Conservation (phyloP, 2,329 filamentous ascomycete species). For the Cryphonectria nitschkei region DNA sequence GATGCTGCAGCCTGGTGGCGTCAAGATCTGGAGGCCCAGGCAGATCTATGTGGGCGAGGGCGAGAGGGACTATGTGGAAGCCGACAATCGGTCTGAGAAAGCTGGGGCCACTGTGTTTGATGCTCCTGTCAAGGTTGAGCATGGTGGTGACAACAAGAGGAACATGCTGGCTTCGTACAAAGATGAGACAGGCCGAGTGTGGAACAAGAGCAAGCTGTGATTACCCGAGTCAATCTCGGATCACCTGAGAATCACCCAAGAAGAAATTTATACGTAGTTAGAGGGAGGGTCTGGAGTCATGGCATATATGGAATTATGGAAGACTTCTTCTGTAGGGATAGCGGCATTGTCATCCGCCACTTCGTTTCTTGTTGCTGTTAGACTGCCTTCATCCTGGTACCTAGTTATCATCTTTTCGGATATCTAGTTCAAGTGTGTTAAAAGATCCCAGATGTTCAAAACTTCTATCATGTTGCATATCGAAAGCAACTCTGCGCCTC, state of each 20-base stretch:
- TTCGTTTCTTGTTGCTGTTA: not conserved
- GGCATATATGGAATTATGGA: not conserved
- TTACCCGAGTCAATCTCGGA: not conserved
- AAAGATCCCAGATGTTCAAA: not conserved
- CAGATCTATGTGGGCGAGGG: constrained; percentile 53
- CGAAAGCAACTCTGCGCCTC: not conserved
- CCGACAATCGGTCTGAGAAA: constrained; percentile 40
- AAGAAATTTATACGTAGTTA: not conserved
- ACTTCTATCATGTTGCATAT: not conserved
- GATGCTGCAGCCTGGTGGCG: constrained; percentile 49
- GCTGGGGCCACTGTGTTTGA: constrained; percentile 39
- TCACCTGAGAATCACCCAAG: not conserved
- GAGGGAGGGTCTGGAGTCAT: not conserved
- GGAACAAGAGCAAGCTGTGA: constrained; percentile 37
- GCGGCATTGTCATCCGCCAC: not conserved
- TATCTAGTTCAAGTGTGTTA: not conserved
- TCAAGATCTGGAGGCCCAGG: constrained; percentile 55
- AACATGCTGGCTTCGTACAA: constrained; percentile 45
- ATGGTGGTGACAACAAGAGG: constrained; percentile 49
- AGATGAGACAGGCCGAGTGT: constrained; percentile 41
- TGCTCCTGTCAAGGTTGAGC: constrained; percentile 41
- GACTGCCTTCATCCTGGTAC: not conserved
- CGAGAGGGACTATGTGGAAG: constrained; percentile 49
- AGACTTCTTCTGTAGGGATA: not conserved
- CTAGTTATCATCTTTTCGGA: not conserved